A percentile compares a stretch with the other conserved stretches of the same genome.
Evolutionary conservation across 495 filamentous ascomycete species (phyloP).

Genomic region (Penicillium silybi): DNA sequence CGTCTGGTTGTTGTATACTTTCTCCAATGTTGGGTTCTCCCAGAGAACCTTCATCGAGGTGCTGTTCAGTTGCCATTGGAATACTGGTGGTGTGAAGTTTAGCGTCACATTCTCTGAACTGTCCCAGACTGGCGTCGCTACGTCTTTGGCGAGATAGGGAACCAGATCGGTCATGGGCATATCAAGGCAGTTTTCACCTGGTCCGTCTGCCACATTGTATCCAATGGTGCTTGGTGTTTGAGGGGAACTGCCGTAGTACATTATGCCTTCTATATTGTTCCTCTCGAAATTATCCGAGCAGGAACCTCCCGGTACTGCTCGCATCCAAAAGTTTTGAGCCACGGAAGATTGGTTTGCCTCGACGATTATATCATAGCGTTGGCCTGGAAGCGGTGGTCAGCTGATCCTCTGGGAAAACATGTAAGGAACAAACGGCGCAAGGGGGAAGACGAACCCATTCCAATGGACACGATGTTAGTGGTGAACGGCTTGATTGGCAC

Average conservation of each 20-base stretch:
- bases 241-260: conserved; percentile 42
- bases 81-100: conserved; percentile 6
- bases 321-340: conserved; percentile 60
- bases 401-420: not conserved
- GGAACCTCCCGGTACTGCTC: conserved; percentile 48
- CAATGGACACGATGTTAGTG: conserved; percentile 46
- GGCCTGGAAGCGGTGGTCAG: conserved; percentile 29
- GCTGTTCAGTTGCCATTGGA: conserved; percentile 23
- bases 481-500: conserved; percentile 47
- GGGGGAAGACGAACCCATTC: conserved; percentile 43
- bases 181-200: not conserved
- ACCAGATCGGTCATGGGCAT: conserved; percentile 4
- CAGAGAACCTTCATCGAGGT: conserved; percentile 20
- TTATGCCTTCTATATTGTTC: conserved; percentile 53
- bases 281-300: conserved; percentile 41
- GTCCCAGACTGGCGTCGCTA: conserved; percentile 10
- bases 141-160: conserved; percentile 10
- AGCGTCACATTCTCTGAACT: conserved; percentile 10
- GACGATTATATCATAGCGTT: conserved; percentile 68
- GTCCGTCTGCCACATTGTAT: not conserved
- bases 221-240: not conserved
- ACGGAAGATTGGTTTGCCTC: conserved; percentile 46
- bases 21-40: conserved; percentile 19
- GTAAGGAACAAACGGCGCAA: conserved; percentile 3
- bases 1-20: conserved; percentile 15